Base-by-base conservation (phyloP, 768 basidiomycete species). In the Pluteus cervinus region DNA sequence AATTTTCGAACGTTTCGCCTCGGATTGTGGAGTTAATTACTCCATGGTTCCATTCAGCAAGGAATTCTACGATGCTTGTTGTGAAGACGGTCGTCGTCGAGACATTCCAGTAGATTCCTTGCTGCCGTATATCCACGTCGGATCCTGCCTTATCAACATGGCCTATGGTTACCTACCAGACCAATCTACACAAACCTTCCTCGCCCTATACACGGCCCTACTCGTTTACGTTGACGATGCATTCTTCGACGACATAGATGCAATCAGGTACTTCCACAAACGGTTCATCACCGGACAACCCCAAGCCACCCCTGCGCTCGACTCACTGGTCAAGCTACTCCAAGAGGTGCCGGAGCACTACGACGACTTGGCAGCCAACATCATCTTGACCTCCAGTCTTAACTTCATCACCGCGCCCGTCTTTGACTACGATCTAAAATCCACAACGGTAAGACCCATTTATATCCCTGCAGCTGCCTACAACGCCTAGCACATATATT, bases 371-470 rank as follows among this genome's bases (percentile, higher is more conserved):
- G 51, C 48, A 1, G 56, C 59, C 1, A 62, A 64, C 26, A 42
- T 63, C 11, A 61, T 73, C 36, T 47, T 59, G 20, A 54, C 59
- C 5, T 54, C 61, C 7, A 61, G 58, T 0, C 29, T 69, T 29
- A 62, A 61, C 24, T 55, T 60, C 24, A 43, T 71, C 17, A 55
- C 57, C 24, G 56, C 58, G 5, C 45, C 51, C 4, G 37, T 45
- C 3, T 24, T 49, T 29, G 47, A 49, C 9, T 38, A 37, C 20
- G 41, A 49, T 8, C 30, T 39, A 31, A 18, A 32, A n/a, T 16
- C 26, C 4, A 30, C n/a, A n/a, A n/a, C n/a, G n/a, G n/a, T n/a
- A n/a, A n/a, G n/a, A n/a, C n/a, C n/a, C n/a, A n/a, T n/a, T n/a
- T 28, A 9, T 28, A 14, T 10, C 3, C 17, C 38, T n/a, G n/a